Evolutionary conservation across 768 basidiomycete genomes (phyloP), one percentile per base, ranked within the genome.

Genomic region (Termitomyces titanicus): DNA sequence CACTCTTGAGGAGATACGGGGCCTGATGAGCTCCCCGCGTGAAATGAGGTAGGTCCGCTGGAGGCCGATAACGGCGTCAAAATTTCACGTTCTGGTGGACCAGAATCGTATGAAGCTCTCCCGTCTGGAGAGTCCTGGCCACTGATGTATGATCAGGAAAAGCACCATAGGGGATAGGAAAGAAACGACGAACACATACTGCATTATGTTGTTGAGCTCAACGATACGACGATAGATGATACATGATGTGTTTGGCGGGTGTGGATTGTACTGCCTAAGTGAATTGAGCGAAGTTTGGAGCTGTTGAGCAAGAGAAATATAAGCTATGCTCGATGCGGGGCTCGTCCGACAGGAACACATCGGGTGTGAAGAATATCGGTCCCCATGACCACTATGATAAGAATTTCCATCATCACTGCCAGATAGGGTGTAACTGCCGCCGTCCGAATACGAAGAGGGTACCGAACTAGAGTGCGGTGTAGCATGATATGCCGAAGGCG

Each of bases 321-420:
- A 79, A 10, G 83, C 75, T 53, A 86, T 76, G 39, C 74, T 80
- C 17, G 80, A 76, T 0, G 77, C 81, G 42, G 87, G 82, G 64
- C 76, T 84, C 47, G 79, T 81, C 27, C 86, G 81, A 70, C 87
- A 89, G 20, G 81, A 63, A 64, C 88, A 89, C 55, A 77, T 77
- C 3, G 70, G 60, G 46, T 73, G 75, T 46, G 75, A 65, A 38
- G 71, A 61, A 44, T 63, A 63, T 42, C 70, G 66, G 6, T 70
- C 64, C 37, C 66, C 65, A 59, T 72, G 72, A 24, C 76, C 70
- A 31, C 70, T 72, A 37, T 64, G 70, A 58, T 74, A 76, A 42
- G 61, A 62, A 51, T 66, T 70, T 33, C 72, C 73, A 55, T 76
- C 75, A 61, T 75, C 74, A 60, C 72, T 75, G 48, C 68, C 66